Evolutionary conservation across 768 basidiomycete genomes (phyloP).

Genomic region (Sutorius australiensis): DNA sequence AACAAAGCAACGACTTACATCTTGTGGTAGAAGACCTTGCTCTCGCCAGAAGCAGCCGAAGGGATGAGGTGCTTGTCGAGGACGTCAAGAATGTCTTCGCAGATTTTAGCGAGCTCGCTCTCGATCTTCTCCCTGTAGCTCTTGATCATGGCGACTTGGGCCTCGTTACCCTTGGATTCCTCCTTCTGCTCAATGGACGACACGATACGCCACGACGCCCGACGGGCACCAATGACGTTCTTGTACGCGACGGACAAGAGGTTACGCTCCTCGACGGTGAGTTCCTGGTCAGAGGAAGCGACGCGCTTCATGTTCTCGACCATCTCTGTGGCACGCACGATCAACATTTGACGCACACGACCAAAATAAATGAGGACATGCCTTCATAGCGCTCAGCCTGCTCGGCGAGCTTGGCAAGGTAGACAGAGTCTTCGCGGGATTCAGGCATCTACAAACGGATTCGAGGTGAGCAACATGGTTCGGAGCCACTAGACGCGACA

Average conservation of each 20-base stretch:
- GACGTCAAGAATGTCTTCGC: conserved; percentile 96
- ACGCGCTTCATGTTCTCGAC: conserved; percentile 99
- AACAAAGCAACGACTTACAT: conserved; percentile 54
- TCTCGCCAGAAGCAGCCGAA: conserved; percentile 93
- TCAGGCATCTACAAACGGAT: conserved; percentile 60
- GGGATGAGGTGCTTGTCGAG: conserved; percentile 98
- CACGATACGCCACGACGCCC: conserved; percentile 97
- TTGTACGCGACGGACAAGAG: conserved; percentile 98
- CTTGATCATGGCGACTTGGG: conserved; percentile 96
- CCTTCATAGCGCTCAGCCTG: conserved; percentile 99
- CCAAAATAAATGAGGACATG: conserved; percentile 28
- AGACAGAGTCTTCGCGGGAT: conserved; percentile 91
- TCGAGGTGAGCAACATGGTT: conserved; percentile 17
- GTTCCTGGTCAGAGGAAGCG: conserved; percentile 95
- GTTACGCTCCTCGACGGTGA: conserved; percentile 98
- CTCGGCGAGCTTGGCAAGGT: conserved; percentile 99
- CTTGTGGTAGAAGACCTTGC: conserved; percentile 99
- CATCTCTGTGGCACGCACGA: conserved; percentile 61
- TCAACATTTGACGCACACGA: conserved; percentile 14
- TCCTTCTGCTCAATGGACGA: conserved; percentile 99
- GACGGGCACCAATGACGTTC: conserved; percentile 98
- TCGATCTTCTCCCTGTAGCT: conserved; percentile 98
- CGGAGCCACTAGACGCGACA: conserved; percentile 16
- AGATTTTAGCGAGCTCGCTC: conserved; percentile 94
- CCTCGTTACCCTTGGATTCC: conserved; percentile 96